A percentile compares a stretch with the other conserved stretches of the same genome.
Conservation (phyloP, 768 basidiomycete genomes). For the Termitomyces sp. region DNA sequence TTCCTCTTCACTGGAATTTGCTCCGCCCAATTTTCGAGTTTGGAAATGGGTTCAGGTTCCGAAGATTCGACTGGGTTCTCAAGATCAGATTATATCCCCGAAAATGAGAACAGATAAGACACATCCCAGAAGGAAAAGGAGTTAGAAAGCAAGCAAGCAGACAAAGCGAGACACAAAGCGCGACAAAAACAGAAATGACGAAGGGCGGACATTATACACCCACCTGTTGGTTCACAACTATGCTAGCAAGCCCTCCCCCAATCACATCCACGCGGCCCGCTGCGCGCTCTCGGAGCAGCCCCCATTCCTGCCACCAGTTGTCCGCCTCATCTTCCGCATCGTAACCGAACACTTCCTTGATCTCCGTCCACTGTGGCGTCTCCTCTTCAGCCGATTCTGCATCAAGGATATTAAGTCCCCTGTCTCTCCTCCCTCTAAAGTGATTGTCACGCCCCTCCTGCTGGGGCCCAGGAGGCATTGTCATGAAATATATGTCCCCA, state of each 20-base stretch:
- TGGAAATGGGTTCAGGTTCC: neutral
- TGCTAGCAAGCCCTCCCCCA: neutral
- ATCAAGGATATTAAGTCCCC: conserved; percentile 18
- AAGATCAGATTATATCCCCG: conserved; percentile 4
- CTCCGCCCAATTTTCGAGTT: neutral
- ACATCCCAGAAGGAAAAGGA: neutral
- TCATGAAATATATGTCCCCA: conserved; percentile 40
- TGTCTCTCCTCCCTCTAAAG: conserved; percentile 29
- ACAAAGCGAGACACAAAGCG: neutral
- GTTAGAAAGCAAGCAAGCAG: neutral
- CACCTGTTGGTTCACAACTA: conserved; percentile 9
- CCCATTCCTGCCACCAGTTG: conserved; percentile 60
- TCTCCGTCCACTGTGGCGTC: conserved; percentile 39
- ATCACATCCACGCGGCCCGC: conserved; percentile 17
- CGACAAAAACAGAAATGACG: neutral
- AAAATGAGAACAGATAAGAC: neutral
- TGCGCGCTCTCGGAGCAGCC: conserved; percentile 38
- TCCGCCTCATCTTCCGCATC: conserved; percentile 58
- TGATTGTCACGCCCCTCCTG: conserved; percentile 39
- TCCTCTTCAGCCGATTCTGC: conserved; percentile 38
- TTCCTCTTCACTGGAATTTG: conserved; percentile 1
- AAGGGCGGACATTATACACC: neutral
- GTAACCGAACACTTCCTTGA: conserved; percentile 48
- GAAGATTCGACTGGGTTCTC: neutral
- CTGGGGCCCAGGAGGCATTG: conserved; percentile 38